Evolutionary conservation across 2,329 filamentous ascomycete species (phyloP).

Genomic region (Neofusicoccum ribis): DNA sequence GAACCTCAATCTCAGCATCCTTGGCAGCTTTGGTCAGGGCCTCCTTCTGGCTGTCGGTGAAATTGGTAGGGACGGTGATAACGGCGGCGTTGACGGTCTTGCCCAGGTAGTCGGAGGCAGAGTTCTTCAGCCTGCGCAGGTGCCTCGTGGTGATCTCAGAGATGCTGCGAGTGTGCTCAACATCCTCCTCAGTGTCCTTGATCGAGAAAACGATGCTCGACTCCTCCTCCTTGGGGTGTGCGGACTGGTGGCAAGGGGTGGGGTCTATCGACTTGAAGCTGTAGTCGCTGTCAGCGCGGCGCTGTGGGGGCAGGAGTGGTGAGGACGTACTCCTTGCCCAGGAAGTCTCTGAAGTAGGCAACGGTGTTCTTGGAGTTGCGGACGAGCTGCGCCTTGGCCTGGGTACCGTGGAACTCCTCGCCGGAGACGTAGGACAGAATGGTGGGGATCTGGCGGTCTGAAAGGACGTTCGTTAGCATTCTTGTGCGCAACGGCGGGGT

Average conservation of each 20-base stretch:
- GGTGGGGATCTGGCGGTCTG: constrained; percentile 95
- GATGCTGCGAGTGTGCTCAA: constrained; percentile 68
- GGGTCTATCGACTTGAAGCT: constrained; percentile 94
- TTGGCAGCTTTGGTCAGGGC: constrained; percentile 77
- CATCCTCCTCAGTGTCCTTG: constrained; percentile 64
- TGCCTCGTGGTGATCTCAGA: constrained; percentile 83
- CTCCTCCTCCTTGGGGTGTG: constrained; percentile 77
- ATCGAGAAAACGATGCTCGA: constrained; percentile 78
- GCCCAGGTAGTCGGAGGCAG: constrained; percentile 88
- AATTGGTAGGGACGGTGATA: constrained; percentile 91
- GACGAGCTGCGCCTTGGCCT: constrained; percentile 91
- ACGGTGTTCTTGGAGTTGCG: constrained; percentile 92
- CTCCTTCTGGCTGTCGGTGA: constrained; percentile 80
- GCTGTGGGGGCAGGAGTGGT: neutral
- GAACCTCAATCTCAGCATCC: constrained; percentile 79
- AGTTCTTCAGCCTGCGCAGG: constrained; percentile 75
- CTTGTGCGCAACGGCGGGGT: constrained; percentile 13
- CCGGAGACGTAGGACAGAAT: constrained; percentile 92
- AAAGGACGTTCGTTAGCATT: constrained; percentile 21
- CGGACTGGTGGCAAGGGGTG: constrained; percentile 88
- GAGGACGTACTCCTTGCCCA: constrained; percentile 79
- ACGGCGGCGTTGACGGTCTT: constrained; percentile 94
- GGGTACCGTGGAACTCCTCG: constrained; percentile 93
- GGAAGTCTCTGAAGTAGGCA: constrained; percentile 92
- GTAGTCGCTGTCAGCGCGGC: constrained; percentile 27